These are phyloP conservation scores for Fusarium sp. DNA, from an alignment of 2,329 filamentous ascomycete genomes.

Conservation along the genomic window DNA sequence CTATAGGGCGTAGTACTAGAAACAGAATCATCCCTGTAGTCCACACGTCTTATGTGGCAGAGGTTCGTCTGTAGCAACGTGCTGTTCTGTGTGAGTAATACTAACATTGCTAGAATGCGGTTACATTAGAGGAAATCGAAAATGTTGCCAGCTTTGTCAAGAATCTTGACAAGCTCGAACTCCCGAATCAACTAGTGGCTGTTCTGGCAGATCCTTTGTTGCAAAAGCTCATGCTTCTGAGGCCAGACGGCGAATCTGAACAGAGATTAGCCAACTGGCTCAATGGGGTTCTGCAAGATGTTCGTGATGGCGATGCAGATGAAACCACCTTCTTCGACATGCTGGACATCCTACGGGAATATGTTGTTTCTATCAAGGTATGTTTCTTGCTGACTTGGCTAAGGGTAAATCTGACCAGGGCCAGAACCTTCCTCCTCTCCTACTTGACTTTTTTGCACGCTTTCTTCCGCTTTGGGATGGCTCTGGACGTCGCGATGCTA, in stretches of 20 bases:
- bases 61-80: constrained; percentile 55
- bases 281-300: constrained; percentile 63
- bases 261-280: constrained; percentile 69
- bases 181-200: constrained; percentile 84
- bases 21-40: constrained; percentile 69
- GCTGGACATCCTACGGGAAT: constrained; percentile 64
- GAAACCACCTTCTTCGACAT: constrained; percentile 61
- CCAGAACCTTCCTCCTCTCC: constrained; percentile 57
- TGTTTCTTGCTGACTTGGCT: constrained; percentile 5
- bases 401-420: constrained; percentile 12
- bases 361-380: constrained; percentile 66
- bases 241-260: constrained; percentile 61
- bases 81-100: background rate
- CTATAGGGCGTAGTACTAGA: constrained; percentile 40
- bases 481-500: constrained; percentile 56
- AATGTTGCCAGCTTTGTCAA: constrained; percentile 74
- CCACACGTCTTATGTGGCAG: constrained; percentile 77
- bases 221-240: constrained; percentile 78
- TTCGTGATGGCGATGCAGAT: constrained; percentile 61
- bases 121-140: constrained; percentile 82
- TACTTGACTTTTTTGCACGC: constrained; percentile 59
- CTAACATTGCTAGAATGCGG: constrained; percentile 57
- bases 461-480: constrained; percentile 73
- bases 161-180: constrained; percentile 79
- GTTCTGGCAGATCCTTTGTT: constrained; percentile 79